phyloP scores from a whole-genome alignment of 2,329 filamentous ascomycete genomes.

The Aspergillus sp. region DNA sequence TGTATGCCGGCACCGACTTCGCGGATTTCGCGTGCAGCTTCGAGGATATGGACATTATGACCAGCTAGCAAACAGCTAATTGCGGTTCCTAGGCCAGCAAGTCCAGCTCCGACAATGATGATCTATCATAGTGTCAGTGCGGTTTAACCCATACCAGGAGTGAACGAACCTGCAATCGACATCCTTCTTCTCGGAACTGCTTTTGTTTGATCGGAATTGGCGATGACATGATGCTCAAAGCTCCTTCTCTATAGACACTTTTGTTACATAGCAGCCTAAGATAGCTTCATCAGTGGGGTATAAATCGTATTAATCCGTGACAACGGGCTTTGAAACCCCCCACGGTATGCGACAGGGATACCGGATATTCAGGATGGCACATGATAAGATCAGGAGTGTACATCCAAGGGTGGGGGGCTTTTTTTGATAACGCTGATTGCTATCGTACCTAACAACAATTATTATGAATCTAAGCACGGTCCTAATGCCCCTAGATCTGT shows the following conservation, averaged over 20 bases:
- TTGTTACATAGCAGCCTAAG: not conserved
- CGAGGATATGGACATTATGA: slow-evolving; percentile 19
- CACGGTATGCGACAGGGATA: not conserved
- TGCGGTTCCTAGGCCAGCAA: slow-evolving; percentile 21
- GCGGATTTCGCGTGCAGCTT: slow-evolving; percentile 17
- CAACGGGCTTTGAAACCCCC: not conserved
- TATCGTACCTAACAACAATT: not conserved
- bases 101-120: slow-evolving; percentile 30
- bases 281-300: not conserved
- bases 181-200: slow-evolving; percentile 37
- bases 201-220: slow-evolving; percentile 43
- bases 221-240: not conserved
- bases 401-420: not conserved
- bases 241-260: not conserved
- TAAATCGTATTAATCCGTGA: not conserved
- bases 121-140: slow-evolving; percentile 6
- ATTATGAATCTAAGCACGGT: not conserved
- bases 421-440: not conserved
- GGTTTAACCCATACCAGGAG: not conserved
- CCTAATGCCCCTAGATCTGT: too few relatives aligned
- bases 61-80: slow-evolving; percentile 21
- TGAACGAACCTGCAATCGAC: slow-evolving; percentile 37
- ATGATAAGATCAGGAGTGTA: not conserved
- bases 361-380: not conserved
- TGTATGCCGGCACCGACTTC: slow-evolving; percentile 26